Percentiles rank a stretch among this genome's conserved stretches.
phyloP scores from a whole-genome alignment of 768 basidiomycete species.

The Dioszegia crocea region DNA sequence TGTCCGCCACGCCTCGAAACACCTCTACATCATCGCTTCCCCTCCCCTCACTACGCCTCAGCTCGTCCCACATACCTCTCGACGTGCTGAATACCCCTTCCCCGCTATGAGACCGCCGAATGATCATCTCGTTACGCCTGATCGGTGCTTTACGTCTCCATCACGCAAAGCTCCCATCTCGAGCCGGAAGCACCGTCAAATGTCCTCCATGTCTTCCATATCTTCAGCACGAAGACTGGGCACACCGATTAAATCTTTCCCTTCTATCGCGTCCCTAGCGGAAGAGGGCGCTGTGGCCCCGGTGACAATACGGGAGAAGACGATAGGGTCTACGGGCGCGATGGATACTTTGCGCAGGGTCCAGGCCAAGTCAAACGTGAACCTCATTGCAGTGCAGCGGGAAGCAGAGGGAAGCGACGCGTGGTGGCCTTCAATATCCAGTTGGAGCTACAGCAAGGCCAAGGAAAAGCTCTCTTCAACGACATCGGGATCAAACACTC shows the following conservation, averaged over 20 bases:
- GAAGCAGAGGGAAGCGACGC: not conserved
- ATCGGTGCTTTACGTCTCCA: not conserved
- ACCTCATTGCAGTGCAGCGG: not conserved
- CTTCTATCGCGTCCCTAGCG: conserved; percentile 19
- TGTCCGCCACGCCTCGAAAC: conserved; percentile 29
- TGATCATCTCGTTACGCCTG: not conserved
- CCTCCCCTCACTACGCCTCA: conserved; percentile 14
- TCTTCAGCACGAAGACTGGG: not conserved
- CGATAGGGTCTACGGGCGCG: not conserved
- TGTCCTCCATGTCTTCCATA: conserved; percentile 1
- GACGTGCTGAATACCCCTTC: conserved; percentile 13
- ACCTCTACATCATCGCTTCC: conserved; percentile 28
- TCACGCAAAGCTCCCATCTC: not conserved
- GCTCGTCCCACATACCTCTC: not conserved
- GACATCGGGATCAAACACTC: not conserved
- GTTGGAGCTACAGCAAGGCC: conserved; percentile 4
- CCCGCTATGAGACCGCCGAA: conserved; percentile 6
- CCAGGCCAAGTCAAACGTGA: conserved; percentile 12
- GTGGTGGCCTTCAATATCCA: conserved; percentile 4
- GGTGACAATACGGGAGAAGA: not conserved
- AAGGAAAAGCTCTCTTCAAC: not conserved
- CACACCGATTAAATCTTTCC: conserved; percentile 12
- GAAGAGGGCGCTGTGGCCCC: not conserved
- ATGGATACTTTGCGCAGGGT: conserved; percentile 11
- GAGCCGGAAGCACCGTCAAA: not conserved